phyloP scores from a whole-genome alignment of 176 grass and related monocot genomes.

The Tillandsia leiboldiana region DNA sequence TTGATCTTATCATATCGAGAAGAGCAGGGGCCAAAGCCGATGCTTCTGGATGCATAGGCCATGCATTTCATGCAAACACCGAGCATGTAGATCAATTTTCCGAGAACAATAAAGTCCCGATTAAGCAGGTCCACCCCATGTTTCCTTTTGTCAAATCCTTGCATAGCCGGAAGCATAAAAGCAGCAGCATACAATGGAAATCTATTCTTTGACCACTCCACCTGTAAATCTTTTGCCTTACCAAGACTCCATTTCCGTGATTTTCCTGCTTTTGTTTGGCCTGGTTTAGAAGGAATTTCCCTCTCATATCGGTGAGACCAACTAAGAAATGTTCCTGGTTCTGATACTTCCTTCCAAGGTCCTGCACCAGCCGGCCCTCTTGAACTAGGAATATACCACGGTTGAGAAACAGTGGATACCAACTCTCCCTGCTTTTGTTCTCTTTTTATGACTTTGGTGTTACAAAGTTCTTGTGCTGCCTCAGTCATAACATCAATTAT shows the following conservation, averaged over 20 bases:
- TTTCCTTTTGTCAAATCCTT: constrained; percentile 79
- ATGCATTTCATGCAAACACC: constrained; percentile 91
- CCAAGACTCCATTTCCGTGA: constrained; percentile 82
- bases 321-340: too few species aligned
- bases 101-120: constrained; percentile 78
- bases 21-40: constrained; percentile 69
- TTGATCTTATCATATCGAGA: constrained; percentile 85
- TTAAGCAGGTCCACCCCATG: constrained; percentile 79
- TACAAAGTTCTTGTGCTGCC: too few species aligned
- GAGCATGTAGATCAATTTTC: constrained; percentile 95
- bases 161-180: constrained; percentile 90
- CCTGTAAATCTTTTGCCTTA: constrained; percentile 44
- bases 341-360: too few species aligned
- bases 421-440: too few species aligned
- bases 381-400: constrained; percentile 70
- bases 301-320: too few species aligned
- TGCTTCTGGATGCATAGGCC: constrained; percentile 86
- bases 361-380: constrained; percentile 52
- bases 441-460: too few species aligned
- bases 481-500: too few species aligned
- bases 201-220: constrained; percentile 58
- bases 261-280: too few species aligned
- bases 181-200: constrained; percentile 92
- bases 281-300: too few species aligned
- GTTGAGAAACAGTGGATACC: constrained; percentile 64